These are phyloP conservation scores for Fistulifera pelliculosa DNA, from an alignment of 108 stramenopile genomes.

Conservation along the genomic window DNA sequence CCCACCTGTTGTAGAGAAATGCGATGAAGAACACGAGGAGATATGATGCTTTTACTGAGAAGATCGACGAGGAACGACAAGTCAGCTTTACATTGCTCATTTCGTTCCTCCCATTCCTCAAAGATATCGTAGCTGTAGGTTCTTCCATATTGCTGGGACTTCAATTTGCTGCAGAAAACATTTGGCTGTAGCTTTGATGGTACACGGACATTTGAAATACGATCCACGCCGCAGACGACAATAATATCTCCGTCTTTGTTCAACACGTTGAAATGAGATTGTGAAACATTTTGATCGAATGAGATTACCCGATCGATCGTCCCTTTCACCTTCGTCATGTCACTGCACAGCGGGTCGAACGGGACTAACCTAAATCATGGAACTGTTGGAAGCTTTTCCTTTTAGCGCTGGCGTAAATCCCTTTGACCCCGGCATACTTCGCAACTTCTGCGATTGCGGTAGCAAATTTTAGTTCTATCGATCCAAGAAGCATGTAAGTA, in stretches of 20 bases:
- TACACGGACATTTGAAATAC: neutral
- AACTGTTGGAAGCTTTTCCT: slow-evolving; percentile 30
- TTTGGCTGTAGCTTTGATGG: neutral
- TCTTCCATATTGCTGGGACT: slow-evolving; percentile 6
- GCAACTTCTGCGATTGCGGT: slow-evolving; percentile 37
- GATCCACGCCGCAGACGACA: neutral
- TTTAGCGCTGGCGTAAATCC: slow-evolving; percentile 27
- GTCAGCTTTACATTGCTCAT: slow-evolving; percentile 27
- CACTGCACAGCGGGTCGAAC: slow-evolving; percentile 14
- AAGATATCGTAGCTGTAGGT: slow-evolving; percentile 25
- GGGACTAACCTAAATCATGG: slow-evolving; percentile 30
- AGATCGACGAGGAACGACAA: slow-evolving; percentile 21
- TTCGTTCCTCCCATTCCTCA: slow-evolving; percentile 33
- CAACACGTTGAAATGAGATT: slow-evolving; percentile 18
- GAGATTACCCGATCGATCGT: slow-evolving; percentile 26
- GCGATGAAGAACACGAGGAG: slow-evolving; percentile 30
- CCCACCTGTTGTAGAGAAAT: slow-evolving; percentile 35
- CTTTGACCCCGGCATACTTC: slow-evolving; percentile 20
- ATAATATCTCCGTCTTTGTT: slow-evolving; percentile 12
- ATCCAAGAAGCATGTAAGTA: slow-evolving; percentile 28
- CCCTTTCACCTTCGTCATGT: slow-evolving; percentile 27
- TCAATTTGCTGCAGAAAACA: slow-evolving; percentile 16
- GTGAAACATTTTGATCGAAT: slow-evolving; percentile 17
- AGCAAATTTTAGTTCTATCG: slow-evolving; percentile 27
- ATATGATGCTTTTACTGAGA: slow-evolving; percentile 15